Evolutionary conservation across 768 basidiomycete genomes (phyloP).

Genomic region (Scleroderma bovista): DNA sequence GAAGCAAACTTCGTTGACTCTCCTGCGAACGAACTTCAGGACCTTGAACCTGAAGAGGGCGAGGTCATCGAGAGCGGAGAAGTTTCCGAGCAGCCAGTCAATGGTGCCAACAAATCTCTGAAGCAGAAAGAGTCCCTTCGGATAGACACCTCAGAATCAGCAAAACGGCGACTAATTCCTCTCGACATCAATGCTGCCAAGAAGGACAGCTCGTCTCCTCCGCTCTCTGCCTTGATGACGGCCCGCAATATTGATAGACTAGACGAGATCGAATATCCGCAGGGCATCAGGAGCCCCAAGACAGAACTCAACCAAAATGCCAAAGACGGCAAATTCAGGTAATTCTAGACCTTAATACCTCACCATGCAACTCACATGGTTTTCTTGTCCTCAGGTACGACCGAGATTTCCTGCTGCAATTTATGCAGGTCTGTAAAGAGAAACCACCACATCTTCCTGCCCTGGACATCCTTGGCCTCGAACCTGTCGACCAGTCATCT

Average conservation of each 20-base stretch:
- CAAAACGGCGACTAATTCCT: conserved; percentile 57
- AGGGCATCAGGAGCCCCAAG: conserved; percentile 74
- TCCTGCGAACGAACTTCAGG: conserved; percentile 41
- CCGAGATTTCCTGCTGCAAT: conserved; percentile 95
- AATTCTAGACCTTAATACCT: conserved; percentile 9
- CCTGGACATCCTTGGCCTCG: conserved; percentile 87
- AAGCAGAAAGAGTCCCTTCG: conserved; percentile 50
- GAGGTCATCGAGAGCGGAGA: conserved; percentile 32
- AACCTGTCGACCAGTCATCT: conserved; percentile 66
- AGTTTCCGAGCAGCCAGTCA: conserved; percentile 17
- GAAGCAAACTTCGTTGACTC: conserved; percentile 28
- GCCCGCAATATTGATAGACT: conserved; percentile 87
- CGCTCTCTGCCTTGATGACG: conserved; percentile 63
- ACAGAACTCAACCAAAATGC: conserved; percentile 80
- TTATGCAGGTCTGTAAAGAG: conserved; percentile 92
- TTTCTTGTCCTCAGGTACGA: conserved; percentile 56
- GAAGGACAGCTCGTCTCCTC: conserved; percentile 28
- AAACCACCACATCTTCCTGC: conserved; percentile 88
- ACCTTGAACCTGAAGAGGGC: conserved; percentile 39
- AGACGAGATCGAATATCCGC: conserved; percentile 71
- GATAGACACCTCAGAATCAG: conserved; percentile 53
- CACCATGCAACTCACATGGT: not conserved
- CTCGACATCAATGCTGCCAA: conserved; percentile 61
- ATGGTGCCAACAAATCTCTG: conserved; percentile 36
- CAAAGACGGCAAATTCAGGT: conserved; percentile 88